Base-by-base conservation (phyloP, 805 yeast genomes). In the Wickerhamiella alocasiicola region DNA sequence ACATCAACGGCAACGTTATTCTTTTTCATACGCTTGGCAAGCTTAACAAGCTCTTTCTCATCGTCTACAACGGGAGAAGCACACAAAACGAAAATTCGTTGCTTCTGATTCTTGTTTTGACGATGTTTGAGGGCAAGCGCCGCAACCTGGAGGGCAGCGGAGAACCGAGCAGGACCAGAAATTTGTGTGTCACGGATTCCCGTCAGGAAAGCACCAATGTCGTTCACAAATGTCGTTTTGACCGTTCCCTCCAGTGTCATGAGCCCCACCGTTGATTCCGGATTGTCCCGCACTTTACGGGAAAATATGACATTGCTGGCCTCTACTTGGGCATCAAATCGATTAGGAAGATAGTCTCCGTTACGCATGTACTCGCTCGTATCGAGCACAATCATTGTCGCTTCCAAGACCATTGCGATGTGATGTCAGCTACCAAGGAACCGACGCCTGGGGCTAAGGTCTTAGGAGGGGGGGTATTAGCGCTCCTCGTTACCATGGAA, bases 361-460 rank as follows among this genome's bases (percentile, higher is more conserved):
- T 91, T 91, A 55, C 98, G 72, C 74, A 87, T 81, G 61, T 71
- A 88, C 65, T 91, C 98, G 39, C 95, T 84, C 68, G 85, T 88
- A 67, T 91, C 99, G 56, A 91, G 64, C 67, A 85, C 83, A 47
- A 91, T 73, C 81, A 91, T 87, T 12, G 95, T 81, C 48, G 97
- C 97, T 64, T 91, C 98, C 54, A 87, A 72, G 48, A 80, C 95
- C 96, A 85, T 85, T 35, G 33, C 26, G 11, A 11, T 23, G 26
- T 7, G 26, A 11, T 23, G 26, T 36, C n/a, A n/a, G n/a, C n/a
- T n/a, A n/a, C n/a, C n/a, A n/a, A n/a, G n/a, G n/a, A n/a, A n/a
- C n/a, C 31, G 35, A 26, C 12, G 27, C 19, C 24, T 38, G 31
- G 15, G 12, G 17, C 30, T 13, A 16, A 11, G 15, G 26, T 41